Conservation (phyloP, 2,329 filamentous ascomycete species). For the Apiospora saccharicola region DNA sequence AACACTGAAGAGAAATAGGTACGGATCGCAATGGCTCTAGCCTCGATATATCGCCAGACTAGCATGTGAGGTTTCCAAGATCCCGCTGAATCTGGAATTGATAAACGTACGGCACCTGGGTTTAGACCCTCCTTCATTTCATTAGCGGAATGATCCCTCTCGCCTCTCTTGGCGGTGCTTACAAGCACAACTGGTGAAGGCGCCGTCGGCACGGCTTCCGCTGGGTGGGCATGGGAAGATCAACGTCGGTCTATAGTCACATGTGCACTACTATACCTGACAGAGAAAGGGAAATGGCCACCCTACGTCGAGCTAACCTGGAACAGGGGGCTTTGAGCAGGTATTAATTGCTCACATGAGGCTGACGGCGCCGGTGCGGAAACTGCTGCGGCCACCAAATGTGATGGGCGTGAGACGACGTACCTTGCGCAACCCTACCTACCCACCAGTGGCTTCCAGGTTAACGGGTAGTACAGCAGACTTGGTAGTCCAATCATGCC, state of each 20-base stretch:
- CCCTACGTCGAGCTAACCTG: conserved; percentile 1
- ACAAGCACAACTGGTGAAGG: neutral
- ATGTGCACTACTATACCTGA: neutral
- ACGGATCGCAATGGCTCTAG: neutral
- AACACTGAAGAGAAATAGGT: neutral
- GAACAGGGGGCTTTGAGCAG: neutral
- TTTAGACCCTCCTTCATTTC: neutral
- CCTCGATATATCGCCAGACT: neutral
- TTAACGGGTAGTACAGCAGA: neutral
- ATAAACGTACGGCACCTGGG: neutral
- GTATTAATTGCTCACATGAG: conserved; percentile 13
- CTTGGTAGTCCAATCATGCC: neutral
- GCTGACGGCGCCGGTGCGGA: neutral
- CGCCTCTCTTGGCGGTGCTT: neutral
- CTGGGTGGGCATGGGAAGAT: neutral
- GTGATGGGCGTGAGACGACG: neutral
- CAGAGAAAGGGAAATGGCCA: neutral
- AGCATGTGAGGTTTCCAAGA: neutral
- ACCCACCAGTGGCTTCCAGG: neutral
- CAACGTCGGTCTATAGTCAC: neutral
- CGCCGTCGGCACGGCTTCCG: conserved; percentile 22
- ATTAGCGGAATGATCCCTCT: neutral
- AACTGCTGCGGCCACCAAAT: neutral
- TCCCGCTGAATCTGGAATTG: neutral
- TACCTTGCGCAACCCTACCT: neutral